These are phyloP conservation scores for Cicer arietinum DNA, from an alignment of 306 rosid genomes.

Conservation along the genomic window DNA sequence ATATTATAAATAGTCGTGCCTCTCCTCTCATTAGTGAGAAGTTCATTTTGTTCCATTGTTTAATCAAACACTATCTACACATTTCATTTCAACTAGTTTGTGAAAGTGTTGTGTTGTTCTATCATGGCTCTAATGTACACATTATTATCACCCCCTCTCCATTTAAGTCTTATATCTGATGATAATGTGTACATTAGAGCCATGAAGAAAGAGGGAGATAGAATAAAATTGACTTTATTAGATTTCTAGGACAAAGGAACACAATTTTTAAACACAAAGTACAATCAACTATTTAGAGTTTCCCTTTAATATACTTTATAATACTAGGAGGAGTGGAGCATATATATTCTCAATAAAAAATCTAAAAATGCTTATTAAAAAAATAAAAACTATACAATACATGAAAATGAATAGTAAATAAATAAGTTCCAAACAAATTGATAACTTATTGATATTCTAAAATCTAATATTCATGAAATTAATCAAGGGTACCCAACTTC, in stretches of 20 bases:
- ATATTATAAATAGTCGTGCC: too few species aligned
- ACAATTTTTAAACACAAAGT: neutral
- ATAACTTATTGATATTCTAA: constrained; percentile 6
- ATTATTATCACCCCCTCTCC: neutral
- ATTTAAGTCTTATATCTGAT: neutral
- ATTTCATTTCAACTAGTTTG: too few species aligned
- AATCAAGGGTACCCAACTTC: constrained; percentile 58
- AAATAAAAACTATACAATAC: neutral
- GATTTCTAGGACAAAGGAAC: too few species aligned
- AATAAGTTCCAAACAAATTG: constrained; percentile 22
- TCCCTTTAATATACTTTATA: too few species aligned
- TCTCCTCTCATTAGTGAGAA: too few species aligned
- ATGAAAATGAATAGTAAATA: neutral
- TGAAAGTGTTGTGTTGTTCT: neutral
- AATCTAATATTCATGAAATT: constrained; percentile 17
- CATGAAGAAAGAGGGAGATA: too few species aligned
- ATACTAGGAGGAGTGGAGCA: neutral
- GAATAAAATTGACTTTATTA: too few species aligned
- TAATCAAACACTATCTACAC: too few species aligned
- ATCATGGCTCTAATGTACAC: neutral
- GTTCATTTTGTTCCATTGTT: too few species aligned
- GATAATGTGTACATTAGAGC: too few species aligned
- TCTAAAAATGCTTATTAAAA: neutral
- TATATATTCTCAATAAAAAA: neutral
- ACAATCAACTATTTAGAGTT: too few species aligned